These are phyloP conservation scores for Amphibolis antarctica DNA, from an alignment of 106 monocot genomes.

Conservation along the genomic window DNA sequence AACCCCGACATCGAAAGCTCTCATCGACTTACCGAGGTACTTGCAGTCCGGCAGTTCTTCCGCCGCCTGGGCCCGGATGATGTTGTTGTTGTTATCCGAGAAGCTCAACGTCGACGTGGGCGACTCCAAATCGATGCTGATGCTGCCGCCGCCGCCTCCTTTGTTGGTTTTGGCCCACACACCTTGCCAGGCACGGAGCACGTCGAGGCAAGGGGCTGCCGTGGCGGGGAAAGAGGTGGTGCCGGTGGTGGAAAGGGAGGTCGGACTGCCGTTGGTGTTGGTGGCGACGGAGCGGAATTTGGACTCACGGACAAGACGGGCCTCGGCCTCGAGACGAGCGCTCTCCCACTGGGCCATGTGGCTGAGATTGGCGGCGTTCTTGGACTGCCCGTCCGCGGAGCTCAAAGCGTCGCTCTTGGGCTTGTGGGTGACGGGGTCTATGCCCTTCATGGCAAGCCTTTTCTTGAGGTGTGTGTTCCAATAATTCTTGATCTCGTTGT, in stretches of 20 bases:
- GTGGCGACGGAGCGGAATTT: slow-evolving; percentile 29
- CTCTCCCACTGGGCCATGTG: slow-evolving; percentile 94
- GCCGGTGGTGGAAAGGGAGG: not conserved
- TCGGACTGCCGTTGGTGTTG: not conserved
- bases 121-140: slow-evolving; percentile 36
- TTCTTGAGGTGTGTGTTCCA: slow-evolving; percentile 86
- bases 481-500: slow-evolving; percentile 86
- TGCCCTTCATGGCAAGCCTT: slow-evolving; percentile 66
- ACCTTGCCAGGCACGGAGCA: slow-evolving; percentile 22
- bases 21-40: slow-evolving; percentile 9
- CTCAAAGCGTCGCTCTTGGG: slow-evolving; percentile 26
- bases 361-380: slow-evolving; percentile 58
- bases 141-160: too few species aligned
- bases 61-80: not conserved
- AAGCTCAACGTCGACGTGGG: slow-evolving; percentile 61
- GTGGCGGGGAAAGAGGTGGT: not conserved
- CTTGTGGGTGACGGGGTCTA: slow-evolving; percentile 74
- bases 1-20: not conserved
- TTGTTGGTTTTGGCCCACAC: slow-evolving; percentile 5
- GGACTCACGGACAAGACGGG: slow-evolving; percentile 42
- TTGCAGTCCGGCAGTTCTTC: slow-evolving; percentile 23
- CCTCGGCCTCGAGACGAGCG: slow-evolving; percentile 69
- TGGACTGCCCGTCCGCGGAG: slow-evolving; percentile 13
- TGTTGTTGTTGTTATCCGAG: slow-evolving; percentile 16
- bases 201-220: not conserved